Conservation (phyloP, 2,329 filamentous ascomycete species). For the Stachybotrys echinatus region DNA sequence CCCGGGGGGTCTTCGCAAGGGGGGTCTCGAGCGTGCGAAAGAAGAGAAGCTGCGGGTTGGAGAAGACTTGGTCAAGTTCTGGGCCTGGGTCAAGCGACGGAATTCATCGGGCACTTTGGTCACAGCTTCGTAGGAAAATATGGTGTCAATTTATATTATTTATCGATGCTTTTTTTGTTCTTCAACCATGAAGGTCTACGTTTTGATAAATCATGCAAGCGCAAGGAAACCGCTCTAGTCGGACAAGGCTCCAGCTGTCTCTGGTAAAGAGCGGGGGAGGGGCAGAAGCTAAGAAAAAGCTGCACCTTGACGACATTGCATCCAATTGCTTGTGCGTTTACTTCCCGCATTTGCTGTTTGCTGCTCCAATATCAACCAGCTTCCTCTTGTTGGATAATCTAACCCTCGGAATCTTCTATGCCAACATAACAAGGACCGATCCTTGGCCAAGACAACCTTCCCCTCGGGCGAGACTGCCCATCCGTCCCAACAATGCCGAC, state of each 20-base stretch:
- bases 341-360: no score
- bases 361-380: no score
- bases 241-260: no score
- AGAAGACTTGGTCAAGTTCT: constrained; percentile 18
- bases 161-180: no score
- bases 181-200: no score
- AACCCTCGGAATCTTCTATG: no score
- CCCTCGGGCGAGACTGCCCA: neutral
- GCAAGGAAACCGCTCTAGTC: no score
- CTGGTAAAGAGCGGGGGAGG: neutral
- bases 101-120: neutral
- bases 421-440: neutral
- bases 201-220: no score
- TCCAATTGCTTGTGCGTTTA: no score
- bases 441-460: neutral
- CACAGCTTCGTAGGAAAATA: neutral
- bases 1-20: constrained; percentile 21
- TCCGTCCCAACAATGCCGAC: constrained; percentile 12
- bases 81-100: constrained; percentile 9
- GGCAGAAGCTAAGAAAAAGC: neutral
- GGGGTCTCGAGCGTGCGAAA: constrained; percentile 34
- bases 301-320: neutral
- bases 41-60: constrained; percentile 30
- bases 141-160: neutral
- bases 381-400: no score